These are phyloP conservation scores for Termitomyces eurrhizus DNA, from an alignment of 768 basidiomycete genomes.

Conservation along the genomic window DNA sequence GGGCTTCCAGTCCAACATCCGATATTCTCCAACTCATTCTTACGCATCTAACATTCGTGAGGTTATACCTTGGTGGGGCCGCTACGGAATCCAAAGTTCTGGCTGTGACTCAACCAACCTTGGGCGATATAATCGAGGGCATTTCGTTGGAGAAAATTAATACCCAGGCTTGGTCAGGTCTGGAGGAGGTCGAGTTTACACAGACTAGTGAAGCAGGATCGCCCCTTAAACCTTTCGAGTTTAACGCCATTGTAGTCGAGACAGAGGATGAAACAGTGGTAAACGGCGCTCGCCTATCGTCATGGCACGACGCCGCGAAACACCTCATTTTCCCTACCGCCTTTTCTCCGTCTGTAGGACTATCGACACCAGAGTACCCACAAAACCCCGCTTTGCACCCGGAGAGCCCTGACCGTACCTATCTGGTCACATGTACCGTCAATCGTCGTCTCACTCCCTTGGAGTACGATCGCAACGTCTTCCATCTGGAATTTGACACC, in stretches of 20 bases:
- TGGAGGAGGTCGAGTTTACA: conserved; percentile 53
- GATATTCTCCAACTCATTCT: conserved; percentile 53
- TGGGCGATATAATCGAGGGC: conserved; percentile 43
- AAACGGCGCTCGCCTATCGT: conserved; percentile 56
- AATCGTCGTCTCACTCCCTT: conserved; percentile 92
- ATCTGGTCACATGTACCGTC: conserved; percentile 89
- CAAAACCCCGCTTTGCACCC: conserved; percentile 77
- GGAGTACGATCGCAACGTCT: conserved; percentile 98
- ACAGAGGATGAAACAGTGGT: conserved; percentile 52
- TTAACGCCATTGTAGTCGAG: conserved; percentile 73
- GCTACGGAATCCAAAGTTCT: conserved; percentile 51
- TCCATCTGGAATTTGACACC: conserved; percentile 96
- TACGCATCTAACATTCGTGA: conserved; percentile 76
- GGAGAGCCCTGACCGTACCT: conserved; percentile 85
- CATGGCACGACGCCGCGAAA: conserved; percentile 86
- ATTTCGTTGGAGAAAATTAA: conserved; percentile 51
- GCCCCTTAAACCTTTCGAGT: conserved; percentile 54
- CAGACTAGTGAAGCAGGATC: conserved; percentile 17
- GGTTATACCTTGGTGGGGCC: conserved; percentile 72
- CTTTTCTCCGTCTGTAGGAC: conserved; percentile 51
- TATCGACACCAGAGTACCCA: conserved; percentile 38
- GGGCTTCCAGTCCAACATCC: conserved; percentile 27
- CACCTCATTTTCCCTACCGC: conserved; percentile 86
- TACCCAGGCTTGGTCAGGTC: conserved; percentile 59
- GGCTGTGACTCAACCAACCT: conserved; percentile 44